Base-by-base conservation (phyloP, 768 basidiomycete genomes). In the Tulasnella sp. region DNA sequence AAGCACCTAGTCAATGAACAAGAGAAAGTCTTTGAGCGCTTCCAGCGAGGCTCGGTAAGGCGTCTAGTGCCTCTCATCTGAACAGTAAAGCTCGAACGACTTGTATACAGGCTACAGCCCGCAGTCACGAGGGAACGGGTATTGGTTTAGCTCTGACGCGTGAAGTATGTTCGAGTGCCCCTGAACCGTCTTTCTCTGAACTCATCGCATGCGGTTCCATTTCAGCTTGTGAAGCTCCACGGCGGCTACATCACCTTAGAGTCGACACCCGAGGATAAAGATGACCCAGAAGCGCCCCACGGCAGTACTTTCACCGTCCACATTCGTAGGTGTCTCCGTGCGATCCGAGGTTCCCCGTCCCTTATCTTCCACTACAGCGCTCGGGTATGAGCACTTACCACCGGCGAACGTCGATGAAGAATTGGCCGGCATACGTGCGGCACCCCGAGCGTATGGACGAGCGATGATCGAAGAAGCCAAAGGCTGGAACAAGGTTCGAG, bases 391-490 rank as follows among this genome's bases (percentile, higher is more conserved):
- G 32, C 81, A 82, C 63, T 76, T 82, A 0, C 78, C 81, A 1
- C 66, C 75, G 3, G 77, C 79, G 9, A 75, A 77, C 47, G 75
- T 81, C 7, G 77, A 80, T 12, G 75, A 74, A 12, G 69, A 47
- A 11, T 65, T 64, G 64, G 72, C 17, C 62, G 69, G 14, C 35
- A 44, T n/a, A 70, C 52, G 52, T 22, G 52, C 14, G 11, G 52
- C 52, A 29, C 72, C n/a, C 12, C 26, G 37, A 32, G 62, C 73
- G 9, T 82, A 81, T 64, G 81, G 79, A 3, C 73, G 78, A 68
- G 80, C 78, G 0, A 79, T 81, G 52, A 77, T 82, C 29, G 80
- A 81, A 32, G 81, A 82, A 72, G 81, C 80, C 1, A 77, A 79
- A 65, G 79, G 80, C 35, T 82, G 81, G 80, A 78, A 75, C 34